These are phyloP conservation scores for Bremia lactucae DNA, from an alignment of 352 stramenopile genomes.

Conservation along the genomic window DNA sequence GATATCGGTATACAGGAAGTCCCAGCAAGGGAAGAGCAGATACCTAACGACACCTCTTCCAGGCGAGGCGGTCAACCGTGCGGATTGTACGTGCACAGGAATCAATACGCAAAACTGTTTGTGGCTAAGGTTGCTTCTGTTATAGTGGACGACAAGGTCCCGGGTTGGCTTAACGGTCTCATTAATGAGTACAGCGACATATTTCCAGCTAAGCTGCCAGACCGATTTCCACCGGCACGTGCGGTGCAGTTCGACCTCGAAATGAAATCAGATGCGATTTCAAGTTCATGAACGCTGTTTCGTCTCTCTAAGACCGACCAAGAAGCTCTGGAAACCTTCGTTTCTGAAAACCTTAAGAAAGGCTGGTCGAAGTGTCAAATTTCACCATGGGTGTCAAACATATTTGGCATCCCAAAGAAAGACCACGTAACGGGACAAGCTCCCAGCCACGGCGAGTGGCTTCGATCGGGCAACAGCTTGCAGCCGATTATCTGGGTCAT, in stretches of 20 bases:
- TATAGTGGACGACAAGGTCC: background rate
- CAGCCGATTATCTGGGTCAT: background rate
- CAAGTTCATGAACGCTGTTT: background rate
- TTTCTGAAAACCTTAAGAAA: background rate
- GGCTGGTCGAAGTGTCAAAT: background rate
- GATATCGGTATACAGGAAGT: background rate
- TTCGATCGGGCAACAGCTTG: background rate
- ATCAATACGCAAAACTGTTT: too few relatives aligned
- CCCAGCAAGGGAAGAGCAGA: too few relatives aligned
- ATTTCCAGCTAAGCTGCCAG: background rate
- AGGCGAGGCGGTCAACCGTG: background rate
- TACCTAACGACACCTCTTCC: too few relatives aligned
- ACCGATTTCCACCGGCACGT: background rate
- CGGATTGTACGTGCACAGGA: too few relatives aligned
- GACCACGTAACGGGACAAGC: background rate
- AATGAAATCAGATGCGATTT: background rate
- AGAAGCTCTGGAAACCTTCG: background rate
- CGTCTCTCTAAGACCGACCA: background rate
- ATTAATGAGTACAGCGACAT: background rate
- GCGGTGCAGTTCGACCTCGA: background rate
- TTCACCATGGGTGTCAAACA: background rate
- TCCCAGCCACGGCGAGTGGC: background rate
- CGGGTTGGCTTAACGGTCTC: too few relatives aligned
- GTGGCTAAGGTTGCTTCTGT: too few relatives aligned
- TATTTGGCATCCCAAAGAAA: background rate